Conservation (phyloP, 345 rosid genomes). For the Eucalyptus tenuipes region DNA sequence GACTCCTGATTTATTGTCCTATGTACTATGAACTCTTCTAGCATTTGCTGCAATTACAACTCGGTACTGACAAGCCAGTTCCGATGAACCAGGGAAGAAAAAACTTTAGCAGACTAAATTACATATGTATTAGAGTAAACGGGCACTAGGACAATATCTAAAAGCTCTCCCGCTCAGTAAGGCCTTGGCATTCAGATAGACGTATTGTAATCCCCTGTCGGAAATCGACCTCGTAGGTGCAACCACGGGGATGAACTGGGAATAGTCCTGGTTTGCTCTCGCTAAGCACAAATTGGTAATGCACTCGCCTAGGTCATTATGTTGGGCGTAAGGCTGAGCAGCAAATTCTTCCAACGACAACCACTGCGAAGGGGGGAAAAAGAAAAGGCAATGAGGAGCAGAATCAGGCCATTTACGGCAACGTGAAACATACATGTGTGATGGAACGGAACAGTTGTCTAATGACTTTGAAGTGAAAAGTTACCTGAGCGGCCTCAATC, state of each 20-base stretch:
- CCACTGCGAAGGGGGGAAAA: slow-evolving; percentile 32
- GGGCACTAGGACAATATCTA: neutral
- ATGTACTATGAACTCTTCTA: neutral
- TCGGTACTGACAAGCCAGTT: neutral
- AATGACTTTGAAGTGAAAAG: neutral
- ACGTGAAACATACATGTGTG: neutral
- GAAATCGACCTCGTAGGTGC: slow-evolving; percentile 9
- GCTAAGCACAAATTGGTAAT: slow-evolving; percentile 30
- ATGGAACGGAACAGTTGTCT: neutral
- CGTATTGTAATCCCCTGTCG: slow-evolving; percentile 12
- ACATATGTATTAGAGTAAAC: neutral
- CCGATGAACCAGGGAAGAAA: neutral
- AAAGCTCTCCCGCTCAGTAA: neutral
- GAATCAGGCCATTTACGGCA: neutral
- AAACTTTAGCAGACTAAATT: neutral
- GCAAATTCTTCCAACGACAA: slow-evolving; percentile 67
- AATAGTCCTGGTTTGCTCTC: slow-evolving; percentile 29
- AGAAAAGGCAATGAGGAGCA: neutral
- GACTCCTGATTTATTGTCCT: neutral
- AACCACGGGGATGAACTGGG: slow-evolving; percentile 28
- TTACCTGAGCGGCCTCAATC: slow-evolving; percentile 85
- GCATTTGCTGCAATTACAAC: neutral
- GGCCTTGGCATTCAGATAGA: slow-evolving; percentile 22
- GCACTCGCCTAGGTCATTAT: slow-evolving; percentile 32
- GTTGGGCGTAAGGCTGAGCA: slow-evolving; percentile 44